Conservation (phyloP, 75 land plant species). For the Isoetes taiwanensis region DNA sequence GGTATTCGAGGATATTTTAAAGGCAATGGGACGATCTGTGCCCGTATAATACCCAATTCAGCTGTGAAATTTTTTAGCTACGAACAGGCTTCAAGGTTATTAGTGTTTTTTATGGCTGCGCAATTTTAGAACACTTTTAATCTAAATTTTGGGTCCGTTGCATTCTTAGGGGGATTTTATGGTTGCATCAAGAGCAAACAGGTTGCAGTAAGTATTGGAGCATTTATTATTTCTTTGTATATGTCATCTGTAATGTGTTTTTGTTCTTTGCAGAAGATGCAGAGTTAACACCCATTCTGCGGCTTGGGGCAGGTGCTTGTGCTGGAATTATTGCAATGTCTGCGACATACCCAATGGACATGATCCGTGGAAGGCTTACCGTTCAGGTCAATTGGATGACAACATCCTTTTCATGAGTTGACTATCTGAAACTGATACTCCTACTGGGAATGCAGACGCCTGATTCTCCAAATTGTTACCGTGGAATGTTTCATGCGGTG, state of each 20-base stretch:
- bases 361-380: constrained; percentile 89
- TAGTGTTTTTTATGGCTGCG: too few relatives aligned
- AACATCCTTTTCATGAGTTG: background rate
- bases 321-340: constrained; percentile 99
- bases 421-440: background rate
- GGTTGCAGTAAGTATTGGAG: too few relatives aligned
- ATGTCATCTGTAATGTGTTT: too few relatives aligned
- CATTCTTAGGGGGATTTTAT: too few relatives aligned
- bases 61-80: constrained; percentile 7
- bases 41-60: background rate
- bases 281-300: constrained; percentile 62
- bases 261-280: constrained; percentile 88
- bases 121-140: too few relatives aligned
- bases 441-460: constrained; percentile 65
- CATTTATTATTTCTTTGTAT: too few relatives aligned
- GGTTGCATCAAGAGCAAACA: too few relatives aligned
- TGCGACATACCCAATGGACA: constrained; percentile 96
- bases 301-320: constrained; percentile 90
- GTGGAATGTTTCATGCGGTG: constrained; percentile 84
- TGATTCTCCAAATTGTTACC: constrained; percentile 68
- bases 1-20: background rate
- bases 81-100: background rate
- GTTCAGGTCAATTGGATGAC: constrained; percentile 92
- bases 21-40: background rate
- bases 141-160: too few relatives aligned